Conservation (phyloP, 208 protist species). For the Vickermania spadyakhi region DNA sequence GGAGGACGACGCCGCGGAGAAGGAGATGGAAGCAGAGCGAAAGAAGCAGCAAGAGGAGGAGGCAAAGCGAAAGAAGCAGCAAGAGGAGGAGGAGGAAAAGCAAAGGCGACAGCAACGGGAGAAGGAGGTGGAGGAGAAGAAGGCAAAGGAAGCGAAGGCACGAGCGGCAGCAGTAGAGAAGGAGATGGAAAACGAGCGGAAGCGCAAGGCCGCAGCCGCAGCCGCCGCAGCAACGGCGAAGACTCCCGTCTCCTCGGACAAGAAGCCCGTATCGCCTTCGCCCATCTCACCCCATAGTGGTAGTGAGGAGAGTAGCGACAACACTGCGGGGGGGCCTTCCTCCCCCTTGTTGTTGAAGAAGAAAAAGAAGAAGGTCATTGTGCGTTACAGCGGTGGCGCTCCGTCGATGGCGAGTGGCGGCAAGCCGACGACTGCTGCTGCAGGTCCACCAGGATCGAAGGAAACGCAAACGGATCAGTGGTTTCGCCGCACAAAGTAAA, state of each 20-base stretch:
- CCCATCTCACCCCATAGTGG: too few relatives aligned
- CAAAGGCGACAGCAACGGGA: conserved; percentile 5
- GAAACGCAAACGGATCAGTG: background rate
- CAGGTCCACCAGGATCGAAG: background rate
- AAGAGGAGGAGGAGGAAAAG: conserved; percentile 9
- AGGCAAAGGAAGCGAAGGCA: conserved; percentile 4
- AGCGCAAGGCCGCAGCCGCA: background rate
- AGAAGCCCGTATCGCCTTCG: too few relatives aligned
- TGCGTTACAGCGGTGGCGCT: background rate
- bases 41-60: conserved; percentile 17
- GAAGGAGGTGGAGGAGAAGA: conserved; percentile 6
- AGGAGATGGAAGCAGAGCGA: conserved; percentile 12
- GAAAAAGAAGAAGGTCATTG: conserved; percentile 10
- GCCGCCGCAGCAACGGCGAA: background rate
- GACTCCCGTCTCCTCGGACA: too few relatives aligned
- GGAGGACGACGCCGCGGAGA: conserved; percentile 18
- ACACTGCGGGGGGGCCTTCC: too few relatives aligned
- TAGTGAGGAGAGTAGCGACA: too few relatives aligned
- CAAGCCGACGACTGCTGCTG: background rate
- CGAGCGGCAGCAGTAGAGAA: too few relatives aligned
- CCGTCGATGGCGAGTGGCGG: background rate
- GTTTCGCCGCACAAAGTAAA: too few relatives aligned
- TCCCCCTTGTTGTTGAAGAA: background rate
- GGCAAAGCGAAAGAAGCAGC: conserved; percentile 3
- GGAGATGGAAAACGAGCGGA: too few relatives aligned